Conservation (phyloP, 768 basidiomycete species). For the Tylopilus vinaceipallidus region DNA sequence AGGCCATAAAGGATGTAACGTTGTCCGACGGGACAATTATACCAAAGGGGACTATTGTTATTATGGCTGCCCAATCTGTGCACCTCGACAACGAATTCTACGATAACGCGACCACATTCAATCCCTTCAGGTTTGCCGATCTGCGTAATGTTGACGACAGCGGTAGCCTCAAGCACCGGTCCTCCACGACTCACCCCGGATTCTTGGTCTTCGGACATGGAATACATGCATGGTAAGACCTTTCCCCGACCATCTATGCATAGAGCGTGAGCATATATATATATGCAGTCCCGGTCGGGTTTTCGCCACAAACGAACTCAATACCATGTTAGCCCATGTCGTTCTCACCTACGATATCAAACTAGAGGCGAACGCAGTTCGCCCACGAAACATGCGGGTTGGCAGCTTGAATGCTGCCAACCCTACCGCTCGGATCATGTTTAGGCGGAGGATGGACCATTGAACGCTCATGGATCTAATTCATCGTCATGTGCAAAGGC, state of each 20-base stretch:
- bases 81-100: slow-evolving; percentile 29
- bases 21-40: slow-evolving; percentile 39
- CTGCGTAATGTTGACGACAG: slow-evolving; percentile 29
- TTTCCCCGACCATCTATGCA: neutral
- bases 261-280: neutral
- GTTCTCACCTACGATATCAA: slow-evolving; percentile 19
- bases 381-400: too few relatives aligned
- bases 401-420: too few relatives aligned
- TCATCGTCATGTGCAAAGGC: neutral
- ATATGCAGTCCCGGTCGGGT: slow-evolving; percentile 17
- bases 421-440: too few relatives aligned
- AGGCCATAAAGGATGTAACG: slow-evolving; percentile 10
- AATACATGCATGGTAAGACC: slow-evolving; percentile 14
- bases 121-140: slow-evolving; percentile 39
- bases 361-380: neutral
- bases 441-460: too few relatives aligned
- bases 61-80: slow-evolving; percentile 19
- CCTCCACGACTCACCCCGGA: slow-evolving; percentile 30
- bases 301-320: slow-evolving; percentile 5
- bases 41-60: slow-evolving; percentile 32
- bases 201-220: slow-evolving; percentile 39
- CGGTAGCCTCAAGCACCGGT: slow-evolving; percentile 32
- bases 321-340: slow-evolving; percentile 16
- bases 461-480: neutral
- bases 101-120: slow-evolving; percentile 25